Conservation (phyloP, 1,284 basidiomycete species). For the Puccinia horiana region DNA sequence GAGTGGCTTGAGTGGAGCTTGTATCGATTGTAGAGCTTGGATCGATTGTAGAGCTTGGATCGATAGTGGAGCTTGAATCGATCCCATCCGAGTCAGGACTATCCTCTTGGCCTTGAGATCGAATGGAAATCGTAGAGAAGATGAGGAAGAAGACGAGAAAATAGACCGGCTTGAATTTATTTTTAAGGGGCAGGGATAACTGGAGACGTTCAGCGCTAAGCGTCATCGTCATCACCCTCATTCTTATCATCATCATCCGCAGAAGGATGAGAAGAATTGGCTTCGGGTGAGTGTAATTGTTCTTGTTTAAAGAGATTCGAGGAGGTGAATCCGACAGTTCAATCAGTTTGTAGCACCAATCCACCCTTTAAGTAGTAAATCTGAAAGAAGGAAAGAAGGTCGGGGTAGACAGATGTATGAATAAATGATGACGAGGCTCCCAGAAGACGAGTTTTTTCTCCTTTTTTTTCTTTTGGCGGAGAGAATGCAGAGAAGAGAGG, state of each 20-base stretch:
- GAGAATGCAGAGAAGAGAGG: background rate
- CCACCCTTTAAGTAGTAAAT: background rate
- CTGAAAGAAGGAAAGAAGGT: background rate
- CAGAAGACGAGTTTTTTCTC: background rate
- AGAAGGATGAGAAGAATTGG: background rate
- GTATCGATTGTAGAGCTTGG: background rate
- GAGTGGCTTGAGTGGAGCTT: background rate
- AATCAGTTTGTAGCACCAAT: background rate
- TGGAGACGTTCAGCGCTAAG: background rate
- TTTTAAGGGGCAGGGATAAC: background rate
- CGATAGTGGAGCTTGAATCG: background rate
- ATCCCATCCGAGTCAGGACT: background rate
- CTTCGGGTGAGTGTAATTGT: background rate
- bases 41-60: background rate
- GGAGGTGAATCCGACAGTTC: background rate
- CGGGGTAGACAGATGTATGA: background rate
- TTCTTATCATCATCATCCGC: background rate
- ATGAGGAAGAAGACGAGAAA: background rate
- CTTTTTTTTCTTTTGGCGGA: background rate
- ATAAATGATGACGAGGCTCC: background rate
- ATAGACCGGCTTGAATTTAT: background rate
- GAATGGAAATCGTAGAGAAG: constrained; percentile 9
- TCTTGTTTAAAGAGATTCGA: background rate
- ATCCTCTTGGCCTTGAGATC: background rate
- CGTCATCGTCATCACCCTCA: background rate